These are phyloP conservation scores for Solanum sitiens DNA, from an alignment of 257 asterid genomes.

Conservation along the genomic window DNA sequence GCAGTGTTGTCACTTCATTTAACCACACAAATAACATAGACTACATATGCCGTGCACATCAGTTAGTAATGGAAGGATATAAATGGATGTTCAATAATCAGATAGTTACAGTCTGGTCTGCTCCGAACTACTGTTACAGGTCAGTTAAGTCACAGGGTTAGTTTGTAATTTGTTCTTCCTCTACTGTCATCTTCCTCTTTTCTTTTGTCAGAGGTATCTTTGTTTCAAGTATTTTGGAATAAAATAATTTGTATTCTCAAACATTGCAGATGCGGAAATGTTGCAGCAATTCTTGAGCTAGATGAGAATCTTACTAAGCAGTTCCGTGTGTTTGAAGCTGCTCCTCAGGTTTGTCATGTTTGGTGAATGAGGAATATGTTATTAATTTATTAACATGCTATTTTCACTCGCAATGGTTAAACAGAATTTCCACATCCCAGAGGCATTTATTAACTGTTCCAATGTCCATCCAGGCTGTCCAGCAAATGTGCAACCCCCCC, in stretches of 20 bases:
- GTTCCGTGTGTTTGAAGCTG: constrained; percentile 92
- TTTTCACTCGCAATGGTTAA: neutral
- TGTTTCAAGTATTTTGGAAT: neutral
- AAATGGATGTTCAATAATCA: constrained; percentile 94
- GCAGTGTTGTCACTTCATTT: constrained; percentile 73
- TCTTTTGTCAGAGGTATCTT: neutral
- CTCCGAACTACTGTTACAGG: constrained; percentile 99
- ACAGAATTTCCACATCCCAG: neutral
- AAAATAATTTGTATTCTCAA: neutral
- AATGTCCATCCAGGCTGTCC: neutral
- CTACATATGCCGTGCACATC: constrained; percentile 96
- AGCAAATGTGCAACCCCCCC: neutral
- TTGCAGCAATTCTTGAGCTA: constrained; percentile 94
- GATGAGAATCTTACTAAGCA: constrained; percentile 69
- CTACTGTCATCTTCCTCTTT: neutral
- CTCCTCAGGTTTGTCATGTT: constrained; percentile 52
- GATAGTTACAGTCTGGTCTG: constrained; percentile 98
- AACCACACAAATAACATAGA: constrained; percentile 78
- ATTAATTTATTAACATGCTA: neutral
- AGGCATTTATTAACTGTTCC: neutral
- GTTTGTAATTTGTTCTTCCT: neutral
- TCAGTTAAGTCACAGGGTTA: neutral
- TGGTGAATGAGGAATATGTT: neutral
- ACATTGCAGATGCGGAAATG: constrained; percentile 79
- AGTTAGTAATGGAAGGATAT: constrained; percentile 95